Evolutionary conservation across 495 filamentous ascomycete species (phyloP), one percentile per base, ranked within the genome.

Genomic region (Bathelium albidoporum): DNA sequence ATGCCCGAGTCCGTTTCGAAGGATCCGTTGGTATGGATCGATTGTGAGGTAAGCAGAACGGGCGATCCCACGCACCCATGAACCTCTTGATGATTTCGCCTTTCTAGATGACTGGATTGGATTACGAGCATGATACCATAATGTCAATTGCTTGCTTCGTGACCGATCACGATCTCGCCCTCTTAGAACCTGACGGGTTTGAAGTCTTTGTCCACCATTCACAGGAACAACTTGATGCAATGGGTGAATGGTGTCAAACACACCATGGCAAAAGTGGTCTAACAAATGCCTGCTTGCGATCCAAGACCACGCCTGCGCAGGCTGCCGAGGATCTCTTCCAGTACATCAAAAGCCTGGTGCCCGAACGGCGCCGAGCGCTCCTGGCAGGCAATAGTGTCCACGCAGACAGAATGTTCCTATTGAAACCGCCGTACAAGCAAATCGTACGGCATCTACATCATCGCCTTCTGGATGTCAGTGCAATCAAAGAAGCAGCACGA

Each of bases 91-190:
- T n/a, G n/a, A n/a, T n/a, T n/a, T n/a, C n/a, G n/a, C n/a, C n/a
- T n/a, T n/a, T n/a, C n/a, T 16, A 55, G 91, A 98, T 98, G 94
- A 97, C 95, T 2, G 94, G 94, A 2, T 84, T 98, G 2, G 80
- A 96, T 72, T 77, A 84, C 1, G 82, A 87, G 32, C 82, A 74
- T 22, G 95, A 97, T 69, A 82, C 84, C 18, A 95, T 98, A 70
- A 83, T 98, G 67, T 90, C 95, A 71, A 88, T 98, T 32, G 94
- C 87, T 74, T 98, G 94, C 77, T 88, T 95, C 76, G 83, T 98
- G 71, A 98, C 95, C 9, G 85, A 93, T 68, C 79, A 81, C 49
- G 75, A 91, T 41, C 82, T 98, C 26, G 79, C 89, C 43, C 70
- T 95, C 31, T 75, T 96, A 14, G 91, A 97, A 52, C 75, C 83